Base-by-base conservation (phyloP, 345 rosid species). In the Bruguiera parviflora region DNA sequence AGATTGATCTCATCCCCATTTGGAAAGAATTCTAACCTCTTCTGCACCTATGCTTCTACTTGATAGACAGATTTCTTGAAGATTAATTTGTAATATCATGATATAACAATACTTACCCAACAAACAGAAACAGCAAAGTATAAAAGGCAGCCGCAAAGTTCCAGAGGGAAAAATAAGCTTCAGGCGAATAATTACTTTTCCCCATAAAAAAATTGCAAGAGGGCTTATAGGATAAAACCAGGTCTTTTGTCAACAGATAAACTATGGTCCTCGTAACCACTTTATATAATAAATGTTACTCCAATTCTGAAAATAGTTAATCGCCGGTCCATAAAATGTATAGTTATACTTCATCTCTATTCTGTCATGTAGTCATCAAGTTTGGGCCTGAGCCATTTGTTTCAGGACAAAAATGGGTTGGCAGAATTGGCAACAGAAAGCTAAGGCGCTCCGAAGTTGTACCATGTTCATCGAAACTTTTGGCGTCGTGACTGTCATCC, bases 211-310 rank as follows among this genome's bases (percentile, higher is more conserved):
- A 37, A 37, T 37, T 8, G 13, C 43, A 37, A 37, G 11, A 43
- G 3, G 47, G 47, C 18, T 43, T 37, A 63, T 64, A 57, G 51
- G 67, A 2, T 18, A 43, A 47, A 78, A 67, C 73, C 28, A 31
- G 32, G 79, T 52, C 76, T 72, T 20, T 8, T 51, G 58, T 71
- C 72, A 78, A 65, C 79, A 32, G 57, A 63, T 67, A 73, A 68
- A 73, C 83, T 11, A 78, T 74, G 77, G 87, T 83, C 88, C 85
- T 88, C 88, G 71, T 82, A 84, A 81, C 87, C 83, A 82, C 89
- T 80, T 74, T 68, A 62, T 67, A 57, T 20, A 28, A 33, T 51
- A 53, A 60, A n/a, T 8, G 47, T 43, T 70, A 21, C 63, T 65
- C 66, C 59, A 2, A 58, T 31, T 61, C 64, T 53, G 27, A 39